Evolutionary conservation across 805 yeast genomes (phyloP).

Genomic region (Metschnikowia orientalis): DNA sequence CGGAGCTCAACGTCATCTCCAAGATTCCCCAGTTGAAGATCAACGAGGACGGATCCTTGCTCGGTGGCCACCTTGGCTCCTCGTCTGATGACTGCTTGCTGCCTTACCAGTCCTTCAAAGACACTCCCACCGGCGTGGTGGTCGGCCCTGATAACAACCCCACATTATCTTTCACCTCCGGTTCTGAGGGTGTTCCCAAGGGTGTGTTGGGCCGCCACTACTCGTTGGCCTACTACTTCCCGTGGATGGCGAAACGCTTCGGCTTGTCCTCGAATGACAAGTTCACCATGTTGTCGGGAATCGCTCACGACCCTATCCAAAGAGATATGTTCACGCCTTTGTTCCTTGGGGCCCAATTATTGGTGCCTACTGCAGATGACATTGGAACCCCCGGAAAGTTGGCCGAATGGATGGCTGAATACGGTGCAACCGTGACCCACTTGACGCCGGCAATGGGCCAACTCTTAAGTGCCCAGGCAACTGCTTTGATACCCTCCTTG

Average conservation of each 20-base stretch:
- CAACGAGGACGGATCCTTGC: conserved; percentile 65
- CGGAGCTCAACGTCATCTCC: conserved; percentile 69
- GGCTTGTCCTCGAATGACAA: conserved; percentile 72
- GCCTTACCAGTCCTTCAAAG: conserved; percentile 42
- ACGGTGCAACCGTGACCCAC: conserved; percentile 94
- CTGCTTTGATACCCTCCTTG: conserved; percentile 74
- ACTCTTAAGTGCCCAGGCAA: conserved; percentile 90
- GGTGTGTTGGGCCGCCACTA: conserved; percentile 98
- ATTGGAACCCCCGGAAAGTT: conserved; percentile 97
- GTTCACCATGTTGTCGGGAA: conserved; percentile 97
- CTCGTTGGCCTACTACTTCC: conserved; percentile 94
- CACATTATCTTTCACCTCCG: conserved; percentile 92
- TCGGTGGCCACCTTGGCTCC: conserved; percentile 48
- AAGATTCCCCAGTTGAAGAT: conserved; percentile 75
- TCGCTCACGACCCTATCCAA: conserved; percentile 99
- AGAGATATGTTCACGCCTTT: conserved; percentile 98
- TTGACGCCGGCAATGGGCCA: conserved; percentile 99
- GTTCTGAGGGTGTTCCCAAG: conserved; percentile 97
- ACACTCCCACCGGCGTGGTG: conserved; percentile 72
- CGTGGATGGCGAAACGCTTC: conserved; percentile 94
- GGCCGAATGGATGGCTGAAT: conserved; percentile 94
- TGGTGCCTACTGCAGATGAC: conserved; percentile 95
- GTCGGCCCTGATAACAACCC: conserved; percentile 99
- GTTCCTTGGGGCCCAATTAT: conserved; percentile 87
- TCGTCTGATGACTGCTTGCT: conserved; percentile 45